Evolutionary conservation across 225 moss, liverwort and hornwort genomes (phyloP).

Genomic region (Antitrichia curtipendula): DNA sequence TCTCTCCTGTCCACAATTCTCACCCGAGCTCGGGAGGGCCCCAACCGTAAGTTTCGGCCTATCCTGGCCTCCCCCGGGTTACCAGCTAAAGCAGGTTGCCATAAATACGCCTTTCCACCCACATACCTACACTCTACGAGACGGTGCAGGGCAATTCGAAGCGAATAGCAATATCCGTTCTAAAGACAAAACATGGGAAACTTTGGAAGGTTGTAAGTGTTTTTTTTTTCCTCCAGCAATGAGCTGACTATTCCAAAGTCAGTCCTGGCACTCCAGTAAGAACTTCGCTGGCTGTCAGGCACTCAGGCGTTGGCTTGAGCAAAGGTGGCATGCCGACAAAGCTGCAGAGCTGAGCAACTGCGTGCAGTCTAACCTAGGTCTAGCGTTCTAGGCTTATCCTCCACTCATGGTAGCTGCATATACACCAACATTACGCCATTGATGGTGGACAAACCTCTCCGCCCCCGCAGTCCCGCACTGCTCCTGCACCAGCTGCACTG

Average conservation of each 20-base stretch:
- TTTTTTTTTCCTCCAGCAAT: not conserved
- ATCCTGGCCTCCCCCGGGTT: not conserved
- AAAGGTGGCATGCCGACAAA: not conserved
- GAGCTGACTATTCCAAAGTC: not conserved
- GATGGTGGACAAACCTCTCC: not conserved
- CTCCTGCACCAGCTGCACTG: not conserved
- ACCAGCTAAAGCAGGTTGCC: not conserved
- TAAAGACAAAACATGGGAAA: not conserved
- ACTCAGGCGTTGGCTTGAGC: not conserved
- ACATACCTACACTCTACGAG: not conserved
- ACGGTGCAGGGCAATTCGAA: not conserved
- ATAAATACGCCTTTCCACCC: not conserved
- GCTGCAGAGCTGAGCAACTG: not conserved
- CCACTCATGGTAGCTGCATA: not conserved
- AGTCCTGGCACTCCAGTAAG: not conserved
- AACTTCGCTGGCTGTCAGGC: not conserved
- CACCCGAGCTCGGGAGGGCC: not conserved
- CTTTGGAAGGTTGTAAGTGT: not conserved
- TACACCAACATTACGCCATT: not conserved
- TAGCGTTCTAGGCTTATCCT: not conserved
- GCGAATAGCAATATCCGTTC: not conserved
- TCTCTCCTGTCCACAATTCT: slow-evolving; percentile 22
- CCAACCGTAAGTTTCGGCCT: not conserved
- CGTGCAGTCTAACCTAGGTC: not conserved
- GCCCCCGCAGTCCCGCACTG: not conserved